Conservation (phyloP, 306 rosid genomes). For the Ormosia emarginata region DNA sequence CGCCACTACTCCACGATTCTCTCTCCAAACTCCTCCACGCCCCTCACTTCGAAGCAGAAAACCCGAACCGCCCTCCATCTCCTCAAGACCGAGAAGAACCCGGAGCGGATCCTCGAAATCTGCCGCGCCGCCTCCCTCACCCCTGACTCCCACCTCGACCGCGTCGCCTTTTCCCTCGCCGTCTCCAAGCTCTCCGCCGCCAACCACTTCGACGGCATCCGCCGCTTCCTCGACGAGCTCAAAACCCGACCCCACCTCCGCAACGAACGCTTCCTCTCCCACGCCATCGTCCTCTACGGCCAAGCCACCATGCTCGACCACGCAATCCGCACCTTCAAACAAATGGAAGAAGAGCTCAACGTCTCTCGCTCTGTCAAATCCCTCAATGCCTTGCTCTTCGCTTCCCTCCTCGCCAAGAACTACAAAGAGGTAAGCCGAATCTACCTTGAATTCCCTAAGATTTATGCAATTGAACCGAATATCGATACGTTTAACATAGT, state of each 20-base stretch:
- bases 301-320: conserved; percentile 69
- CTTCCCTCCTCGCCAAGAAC: conserved; percentile 55
- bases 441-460: conserved; percentile 59
- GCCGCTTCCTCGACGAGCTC: conserved; percentile 48
- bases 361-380: conserved; percentile 47
- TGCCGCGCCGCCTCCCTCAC: conserved; percentile 78
- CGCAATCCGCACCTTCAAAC: conserved; percentile 51
- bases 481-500: conserved; percentile 62
- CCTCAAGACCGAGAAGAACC: conserved; percentile 66
- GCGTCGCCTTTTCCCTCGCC: conserved; percentile 63
- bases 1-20: conserved; percentile 59
- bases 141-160: conserved; percentile 68
- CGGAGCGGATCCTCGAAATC: conserved; percentile 57
- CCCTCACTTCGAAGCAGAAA: conserved; percentile 49
- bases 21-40: conserved; percentile 42
- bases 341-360: conserved; percentile 31
- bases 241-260: conserved; percentile 60
- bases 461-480: conserved; percentile 49
- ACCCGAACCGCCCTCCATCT: conserved; percentile 52
- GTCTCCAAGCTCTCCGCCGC: conserved; percentile 52
- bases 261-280: conserved; percentile 59
- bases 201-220: conserved; percentile 56
- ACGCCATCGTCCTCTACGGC: conserved; percentile 71
- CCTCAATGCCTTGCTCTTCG: conserved; percentile 64
- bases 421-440: conserved; percentile 55